Evolutionary conservation across 805 yeast species (phyloP).

Genomic region (Teunomyces funiuensis): DNA sequence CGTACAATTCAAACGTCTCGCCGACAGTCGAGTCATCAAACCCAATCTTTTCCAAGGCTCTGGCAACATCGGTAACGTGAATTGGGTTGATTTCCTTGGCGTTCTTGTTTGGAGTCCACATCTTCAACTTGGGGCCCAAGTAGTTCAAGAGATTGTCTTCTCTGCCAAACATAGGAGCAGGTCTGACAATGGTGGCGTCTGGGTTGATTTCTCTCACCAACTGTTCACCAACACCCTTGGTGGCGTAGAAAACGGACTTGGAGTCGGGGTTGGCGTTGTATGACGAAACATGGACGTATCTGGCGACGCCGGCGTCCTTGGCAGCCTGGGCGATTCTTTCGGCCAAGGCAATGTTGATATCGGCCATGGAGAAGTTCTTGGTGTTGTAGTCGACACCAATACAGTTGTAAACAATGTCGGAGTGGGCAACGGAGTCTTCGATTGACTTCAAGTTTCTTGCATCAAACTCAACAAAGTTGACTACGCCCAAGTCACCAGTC

Average conservation of each 20-base stretch:
- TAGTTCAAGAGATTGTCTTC: conserved; percentile 69
- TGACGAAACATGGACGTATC: conserved; percentile 76
- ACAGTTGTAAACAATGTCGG: conserved; percentile 80
- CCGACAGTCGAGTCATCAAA: conserved; percentile 81
- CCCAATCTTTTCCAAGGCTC: conserved; percentile 74
- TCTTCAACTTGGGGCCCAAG: conserved; percentile 53
- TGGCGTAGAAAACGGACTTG: conserved; percentile 67
- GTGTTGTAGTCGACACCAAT: conserved; percentile 75
- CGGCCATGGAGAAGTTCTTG: conserved; percentile 80
- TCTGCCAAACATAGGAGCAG: conserved; percentile 75
- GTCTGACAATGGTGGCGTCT: conserved; percentile 81
- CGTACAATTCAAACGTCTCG: conserved; percentile 69
- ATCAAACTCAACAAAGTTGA: conserved; percentile 80
- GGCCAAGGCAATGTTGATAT: conserved; percentile 77
- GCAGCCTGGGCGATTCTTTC: conserved; percentile 74
- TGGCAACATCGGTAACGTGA: conserved; percentile 76
- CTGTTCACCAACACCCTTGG: conserved; percentile 78
- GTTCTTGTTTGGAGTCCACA: conserved; percentile 66
- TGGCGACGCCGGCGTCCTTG: conserved; percentile 66
- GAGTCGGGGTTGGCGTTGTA: conserved; percentile 73
- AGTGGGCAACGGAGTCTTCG: conserved; percentile 72
- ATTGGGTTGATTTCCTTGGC: conserved; percentile 66
- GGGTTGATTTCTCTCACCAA: conserved; percentile 67
- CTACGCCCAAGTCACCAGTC: conserved; percentile 85
- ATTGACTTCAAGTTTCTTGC: conserved; percentile 73